Base-by-base conservation (phyloP, 345 rosid species). In the Eucalyptus pumila region DNA sequence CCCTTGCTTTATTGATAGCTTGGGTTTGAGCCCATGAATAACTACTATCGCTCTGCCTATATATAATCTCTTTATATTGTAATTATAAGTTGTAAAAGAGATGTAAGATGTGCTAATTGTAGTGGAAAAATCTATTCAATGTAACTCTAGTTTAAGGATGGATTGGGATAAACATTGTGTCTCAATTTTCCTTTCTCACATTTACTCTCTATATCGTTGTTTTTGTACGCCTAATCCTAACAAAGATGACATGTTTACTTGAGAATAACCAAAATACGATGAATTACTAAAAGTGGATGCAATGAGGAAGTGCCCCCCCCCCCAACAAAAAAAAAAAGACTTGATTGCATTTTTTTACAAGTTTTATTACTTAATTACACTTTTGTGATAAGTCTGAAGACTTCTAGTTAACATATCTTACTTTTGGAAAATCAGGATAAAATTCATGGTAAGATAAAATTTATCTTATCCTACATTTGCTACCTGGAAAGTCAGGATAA, bases 341-440 rank as follows among this genome's bases (percentile, higher is more conserved):
- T n/a, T 54, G 2, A 23, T 54, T 23, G 2, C 12, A 54, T 54
- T 54, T 54, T 54, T 54, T 54, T 9, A 23, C 1, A 54, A 54
- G 3, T 54, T 54, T 56, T 21, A 21, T 3, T 1, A 56, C 1
- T 23, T 0, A 23, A 56, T 56, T 23, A 1, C 3, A 23, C 11
- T 9, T 23, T 56, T 0, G 0, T 23, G 3, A 56, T 56, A 56
- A 56, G 6, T 56, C 0, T 56, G 0, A 56, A 23, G 0, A 56
- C 4, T 56, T 56, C 12, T 56, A 56, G 3, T 56, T 52, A 51
- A 19, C 56, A 52, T 52, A 52, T 7, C 56, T 19, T 52, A 52
- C 56, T 7, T 52, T 52, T 52, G 56, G 10, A 52, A 52, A 52
- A 52, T 52, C 4, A 3, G 0, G 56, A 52, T 52, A 52, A 52